Base-by-base conservation (phyloP, 371 early-diverging fungal genomes). In the Mortierella sp. region DNA sequence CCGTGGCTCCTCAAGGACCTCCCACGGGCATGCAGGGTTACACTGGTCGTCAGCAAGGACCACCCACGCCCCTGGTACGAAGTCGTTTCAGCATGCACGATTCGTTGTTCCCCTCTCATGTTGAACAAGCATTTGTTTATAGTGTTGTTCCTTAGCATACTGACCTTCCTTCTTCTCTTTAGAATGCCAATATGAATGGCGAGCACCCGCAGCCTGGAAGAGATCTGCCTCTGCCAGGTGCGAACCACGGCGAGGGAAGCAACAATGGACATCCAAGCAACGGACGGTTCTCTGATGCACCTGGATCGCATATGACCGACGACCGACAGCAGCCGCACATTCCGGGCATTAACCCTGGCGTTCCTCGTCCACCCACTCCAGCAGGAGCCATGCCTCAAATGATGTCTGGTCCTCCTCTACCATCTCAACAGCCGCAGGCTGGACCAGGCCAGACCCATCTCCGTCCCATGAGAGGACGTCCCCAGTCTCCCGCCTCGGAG, bases 11-110 rank as follows among this genome's bases (percentile, higher is more conserved):
- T 7, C 76, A 76, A 34, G 80, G 80, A n/a, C 78, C 80, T 6
- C 78, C 78, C 9, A 78, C 78, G 14, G 78, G 78, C 34, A 70
- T 80, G 60, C 80, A 72, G 27, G 72, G 78, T 12, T 80, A 72
- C 51, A 63, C 70, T 44, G 64, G 71, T 0, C 66, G 66, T 44
- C 65, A 55, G 41, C 68, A 75, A 32, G 80, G 69, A 51, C 63
- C 65, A 27, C 78, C 78, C 52, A 59, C 56, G 7, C 56, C 72
- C 19, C 23, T 68, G 50, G 75, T 73, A 63, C 34, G 50, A 17
- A 43, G 5, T 27, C 26, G 23, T 39, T 14, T 19, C 24, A n/a
- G n/a, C n/a, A 37, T 19, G 53, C 3, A 31, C 34, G 19, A 15
- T 51, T 39, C n/a, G n/a, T n/a, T n/a, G n/a, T n/a, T n/a, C n/a